Evolutionary conservation across 768 basidiomycete species (phyloP), one percentile per base, ranked within the genome.

Genomic region (Mycena rebaudengoi): DNA sequence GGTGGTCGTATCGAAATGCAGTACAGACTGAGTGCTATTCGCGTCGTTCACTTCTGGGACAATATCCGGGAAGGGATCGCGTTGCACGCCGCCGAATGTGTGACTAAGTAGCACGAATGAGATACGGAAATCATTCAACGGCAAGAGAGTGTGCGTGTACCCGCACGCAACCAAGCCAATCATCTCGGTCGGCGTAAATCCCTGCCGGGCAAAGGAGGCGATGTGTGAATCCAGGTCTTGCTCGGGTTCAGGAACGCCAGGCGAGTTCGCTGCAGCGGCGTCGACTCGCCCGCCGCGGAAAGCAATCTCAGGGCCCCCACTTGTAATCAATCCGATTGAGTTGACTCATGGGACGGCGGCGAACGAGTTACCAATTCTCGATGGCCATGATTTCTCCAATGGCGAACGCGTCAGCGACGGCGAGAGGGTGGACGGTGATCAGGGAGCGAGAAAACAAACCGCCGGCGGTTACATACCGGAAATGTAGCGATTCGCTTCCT

Each of bases 201-300:
- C 58, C 45, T 60, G 58, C 23, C 33, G 25, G 32, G 48, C 49
- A 26, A 60, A 60, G 30, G 45, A 16, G 28, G 45, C 39, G n/a
- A 51, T 60, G 41, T 60, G 58, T n/a, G 46, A 49, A 25, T 29
- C 58, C 29, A 60, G 32, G 26, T 13, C 21, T 43, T 60, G 46
- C 30, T 60, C 46, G 29, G 58, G 58, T 41, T 43, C 14, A 37
- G 58, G 58, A 26, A 60, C 58, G 28, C 43, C 35, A 28, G 35
- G 43, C 13, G 44, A 48, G 30, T 49, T 49, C 30, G 58, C 41
- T 29, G n/a, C 46, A 21, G 46, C 44, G 21, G 60, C 50, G 60
- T 61, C 60, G 14, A 60, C 32, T 23, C 59, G 59, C 26, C 59
- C 59, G 14, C 48, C 48, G n/a, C 49, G 59, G 45, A 60, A 60